A percentile compares a stretch with the other conserved stretches of the same genome.
Evolutionary conservation across 139 green algal species (phyloP).

Genomic region (Chlamydomonas sp.): DNA sequence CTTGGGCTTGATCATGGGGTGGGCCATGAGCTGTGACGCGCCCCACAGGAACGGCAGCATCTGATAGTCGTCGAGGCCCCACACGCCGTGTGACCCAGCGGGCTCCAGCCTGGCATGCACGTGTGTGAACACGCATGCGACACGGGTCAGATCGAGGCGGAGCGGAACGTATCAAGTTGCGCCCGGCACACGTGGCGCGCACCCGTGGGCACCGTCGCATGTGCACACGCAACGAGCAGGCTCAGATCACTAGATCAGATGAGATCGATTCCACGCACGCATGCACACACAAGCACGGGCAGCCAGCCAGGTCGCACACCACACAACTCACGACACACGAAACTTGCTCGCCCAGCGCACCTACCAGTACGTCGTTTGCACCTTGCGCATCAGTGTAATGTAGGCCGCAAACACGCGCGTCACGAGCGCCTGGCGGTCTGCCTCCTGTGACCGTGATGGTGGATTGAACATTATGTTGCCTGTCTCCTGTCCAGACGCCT

Average conservation of each 20-base stretch:
- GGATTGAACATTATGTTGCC: not conserved
- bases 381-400: constrained; percentile 79
- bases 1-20: constrained; percentile 70
- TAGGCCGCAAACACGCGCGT: constrained; percentile 60
- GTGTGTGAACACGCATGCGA: too few relatives aligned
- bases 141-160: too few relatives aligned
- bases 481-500: too few relatives aligned
- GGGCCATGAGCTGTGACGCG: constrained; percentile 60
- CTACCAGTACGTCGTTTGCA: constrained; percentile 91
- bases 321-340: not conserved
- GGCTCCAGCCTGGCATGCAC: constrained; percentile 73
- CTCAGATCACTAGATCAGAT: too few relatives aligned
- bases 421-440: constrained; percentile 41
- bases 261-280: not conserved
- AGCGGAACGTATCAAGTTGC: too few relatives aligned
- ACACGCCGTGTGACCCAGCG: constrained; percentile 90
- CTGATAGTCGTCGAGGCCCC: constrained; percentile 98
- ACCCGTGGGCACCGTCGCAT: too few relatives aligned
- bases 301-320: not conserved
- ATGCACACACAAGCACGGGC: not conserved
- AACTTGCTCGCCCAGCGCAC: not conserved
- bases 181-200: too few relatives aligned
- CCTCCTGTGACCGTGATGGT: constrained; percentile 4
- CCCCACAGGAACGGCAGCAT: constrained; percentile 96
- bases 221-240: too few relatives aligned